Base-by-base conservation (phyloP, 805 yeast genomes). In the Wickerhamiella alocasiicola region DNA sequence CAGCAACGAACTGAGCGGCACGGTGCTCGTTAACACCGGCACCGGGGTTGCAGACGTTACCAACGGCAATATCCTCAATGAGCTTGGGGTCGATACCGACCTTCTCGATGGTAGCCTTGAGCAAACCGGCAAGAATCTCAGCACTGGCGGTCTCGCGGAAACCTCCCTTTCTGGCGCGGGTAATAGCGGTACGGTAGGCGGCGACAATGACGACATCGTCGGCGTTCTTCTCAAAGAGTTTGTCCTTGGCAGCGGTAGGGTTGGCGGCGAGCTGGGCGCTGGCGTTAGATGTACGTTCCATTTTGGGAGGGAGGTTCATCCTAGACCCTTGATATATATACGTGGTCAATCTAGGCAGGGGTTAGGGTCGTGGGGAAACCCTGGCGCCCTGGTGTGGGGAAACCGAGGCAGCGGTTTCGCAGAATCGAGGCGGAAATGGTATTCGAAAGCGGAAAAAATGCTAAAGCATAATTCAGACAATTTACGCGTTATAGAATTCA, bases 1-100 rank as follows among this genome's bases (percentile, higher is more conserved):
- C 97, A 9, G 96, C 93, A 16, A 87, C 91, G 44, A 88, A 70
- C 50, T 73, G 69, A 31, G 96, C 95, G 36, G 94, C 95, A 52
- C 97, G 70, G 63, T 83, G 94, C 63, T 87, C 96, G 43, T 80
- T 79, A 41, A 91, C 95, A 53, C 96, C 97, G 18, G 96, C 93
- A 31, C 94, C 95, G 36, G 74, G 72, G 65, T 87, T 84, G 56
- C 87, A 70, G 20, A 88, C 96, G 60, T 88, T 88, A 50, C 97
- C 97, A 47, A 83, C 78, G 24, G 78, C 78, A 44, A 88, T 78
- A 54, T 88, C 96, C 52, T 80, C 94, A 46, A 88, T 76, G 49
- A 74, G 56, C 33, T 66, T 62, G 42, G 74, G 69, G 42, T 74
- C 72, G 9, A 74, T 55, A 35, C 66, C 62, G 25, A 72, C 51